Base-by-base conservation (phyloP, 169 alveolate genomes). In the Cryptosporidium canis region DNA sequence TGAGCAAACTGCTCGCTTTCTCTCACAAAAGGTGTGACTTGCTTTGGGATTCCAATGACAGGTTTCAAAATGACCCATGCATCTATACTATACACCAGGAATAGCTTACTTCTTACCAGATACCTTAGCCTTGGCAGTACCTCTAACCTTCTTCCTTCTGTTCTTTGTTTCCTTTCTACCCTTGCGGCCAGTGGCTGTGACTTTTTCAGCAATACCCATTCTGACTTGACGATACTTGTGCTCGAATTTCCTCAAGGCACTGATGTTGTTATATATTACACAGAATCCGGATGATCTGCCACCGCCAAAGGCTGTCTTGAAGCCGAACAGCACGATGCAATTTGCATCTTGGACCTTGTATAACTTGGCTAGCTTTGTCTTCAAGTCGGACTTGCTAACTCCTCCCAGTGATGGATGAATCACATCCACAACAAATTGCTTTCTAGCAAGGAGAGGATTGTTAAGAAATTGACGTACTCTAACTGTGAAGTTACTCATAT, bases 281-380 rank as follows among this genome's bases (percentile, higher is more conserved):
- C 99, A 98, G 90, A 96, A 96, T 14, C 99, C 99, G 18, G 97
- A 93, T 67, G 98, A 93, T 77, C 97, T 92, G 29, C 99, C 99
- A 29, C 99, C 99, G 48, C 99, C 99, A 91, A 96, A 97, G 67
- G 95, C 95, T 29, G 98, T 95, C 93, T 96, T 95, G 90, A 97
- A 93, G 39, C 99, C 98, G 83, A 94, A 96, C 39, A 96, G 91
- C 55, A 94, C 95, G 71, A 97, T 92, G 29, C 95, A 91, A 72
- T 94, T 94, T 45, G 94, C 92, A 90, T 96, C 96, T 84, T 92
- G 92, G 12, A 92, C 85, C 85, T 96, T 96, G 91, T 92, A 96
- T 92, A 94, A 93, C 85, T 93, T 92, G 63, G 98, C 97, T 48
- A 97, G 83, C 85, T 94, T 94, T 35, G 95, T 97, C 64, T 93